Base-by-base conservation (phyloP, 2,329 filamentous ascomycete genomes). In the Pseudopyricularia javanii region DNA sequence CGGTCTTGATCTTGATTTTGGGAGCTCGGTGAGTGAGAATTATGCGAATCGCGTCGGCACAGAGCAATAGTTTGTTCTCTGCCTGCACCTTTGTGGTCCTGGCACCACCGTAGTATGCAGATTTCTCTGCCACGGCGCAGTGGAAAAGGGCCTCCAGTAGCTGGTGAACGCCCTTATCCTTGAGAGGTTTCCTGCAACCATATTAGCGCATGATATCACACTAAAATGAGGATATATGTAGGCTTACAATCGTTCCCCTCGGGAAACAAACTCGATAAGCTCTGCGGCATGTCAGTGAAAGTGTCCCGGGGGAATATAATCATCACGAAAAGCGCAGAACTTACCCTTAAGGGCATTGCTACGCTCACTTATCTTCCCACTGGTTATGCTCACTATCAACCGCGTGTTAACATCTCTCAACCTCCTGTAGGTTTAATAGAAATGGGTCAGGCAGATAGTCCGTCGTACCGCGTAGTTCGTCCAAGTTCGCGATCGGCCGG, bases 71-170 rank as follows among this genome's bases (percentile, higher is more conserved):
- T 26, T 85, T 79, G 2, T 73, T 66, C 53, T 70, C 75, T 56
- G 72, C 75, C 26, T 74, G 69, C 12, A 69, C 74, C 52, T 74
- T 76, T 6, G 59, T 58, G 11, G 60, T 62, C 54, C 69, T 74
- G 57, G 73, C 76, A 12, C 74, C 74, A 53, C 76, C 77, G 53
- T 79, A 75, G 57, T 80, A 86, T 17, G 68, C 64, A 9, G 81
- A 73, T 63, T 88, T 89, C 59, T 95, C 90, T 14, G 75, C 67
- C 17, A 83, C 65, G 1, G 78, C 78, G 62, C 76, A 84, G 52
- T 78, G 76, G 62, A 96, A 95, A 3, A 97, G 71, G 1, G 80
- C 78, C 61, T 96, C 89, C 60, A 88, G 88, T 45, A 96, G 82
- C 55, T 79, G 78, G 62, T 93, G 85, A 59, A 87, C 95, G n/a